Percentiles rank a stretch among this genome's conserved stretches.
Conservation (phyloP, 1,284 basidiomycete genomes). For the Ceratobasidium sp. region DNA sequence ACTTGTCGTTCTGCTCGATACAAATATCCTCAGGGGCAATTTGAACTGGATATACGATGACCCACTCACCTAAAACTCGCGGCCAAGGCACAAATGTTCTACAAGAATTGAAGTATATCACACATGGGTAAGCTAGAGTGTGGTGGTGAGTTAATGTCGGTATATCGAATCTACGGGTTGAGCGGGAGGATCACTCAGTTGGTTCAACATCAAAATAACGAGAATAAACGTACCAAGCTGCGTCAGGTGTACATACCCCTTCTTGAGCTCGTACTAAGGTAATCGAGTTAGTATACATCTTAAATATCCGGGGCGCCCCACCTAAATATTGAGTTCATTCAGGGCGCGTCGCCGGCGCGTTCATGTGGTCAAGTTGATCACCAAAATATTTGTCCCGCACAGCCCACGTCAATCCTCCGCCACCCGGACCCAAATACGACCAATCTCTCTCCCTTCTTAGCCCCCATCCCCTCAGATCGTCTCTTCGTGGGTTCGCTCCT, state of each 20-base stretch:
- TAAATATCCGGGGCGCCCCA: not conserved
- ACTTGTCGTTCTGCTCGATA: no score
- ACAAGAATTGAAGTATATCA: not conserved
- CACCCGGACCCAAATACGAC: not conserved
- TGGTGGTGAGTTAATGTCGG: not conserved
- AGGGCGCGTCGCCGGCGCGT: not conserved
- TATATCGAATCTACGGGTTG: not conserved
- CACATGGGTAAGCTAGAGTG: not conserved
- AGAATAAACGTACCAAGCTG: not conserved
- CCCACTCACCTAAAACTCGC: not conserved
- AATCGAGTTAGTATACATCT: not conserved
- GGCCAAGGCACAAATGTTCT: not conserved
- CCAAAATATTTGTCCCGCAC: no score
- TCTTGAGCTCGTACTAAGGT: not conserved
- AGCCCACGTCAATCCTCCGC: not conserved
- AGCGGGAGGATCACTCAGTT: not conserved
- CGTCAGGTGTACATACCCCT: not conserved
- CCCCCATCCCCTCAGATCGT: no score
- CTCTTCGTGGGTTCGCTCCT: no score
- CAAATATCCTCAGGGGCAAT: no score
- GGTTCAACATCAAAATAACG: not conserved
- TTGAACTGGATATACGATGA: no score
- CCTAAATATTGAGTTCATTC: slow-evolving; percentile 7
- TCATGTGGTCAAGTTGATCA: not conserved
- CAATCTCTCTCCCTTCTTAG: not conserved